These are phyloP conservation scores for Lolium multiflorum DNA, from an alignment of 176 grass and related monocot species.

Conservation along the genomic window DNA sequence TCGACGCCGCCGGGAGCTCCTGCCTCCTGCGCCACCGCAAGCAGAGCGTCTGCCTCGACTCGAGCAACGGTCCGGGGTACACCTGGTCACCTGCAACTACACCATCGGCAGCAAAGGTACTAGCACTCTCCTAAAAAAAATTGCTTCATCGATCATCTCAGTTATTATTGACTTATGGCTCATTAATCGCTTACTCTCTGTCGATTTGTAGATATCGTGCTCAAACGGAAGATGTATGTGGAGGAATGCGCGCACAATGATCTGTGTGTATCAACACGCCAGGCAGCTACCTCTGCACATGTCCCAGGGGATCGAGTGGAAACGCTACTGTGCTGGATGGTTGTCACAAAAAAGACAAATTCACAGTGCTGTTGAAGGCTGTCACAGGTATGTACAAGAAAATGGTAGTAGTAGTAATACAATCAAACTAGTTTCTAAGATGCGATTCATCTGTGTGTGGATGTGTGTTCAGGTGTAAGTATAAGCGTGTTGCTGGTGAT, in stretches of 20 bases:
- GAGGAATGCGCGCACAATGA: constrained; percentile 53
- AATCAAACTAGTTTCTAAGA: not conserved
- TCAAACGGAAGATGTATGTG: constrained; percentile 65
- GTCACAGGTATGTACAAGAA: constrained; percentile 48
- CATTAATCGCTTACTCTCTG: not conserved
- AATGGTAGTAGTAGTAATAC: too few relatives aligned
- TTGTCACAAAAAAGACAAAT: constrained; percentile 59
- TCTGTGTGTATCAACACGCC: constrained; percentile 38
- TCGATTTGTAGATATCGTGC: not conserved
- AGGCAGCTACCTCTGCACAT: constrained; percentile 42
- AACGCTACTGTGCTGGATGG: constrained; percentile 27
- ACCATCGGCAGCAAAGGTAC: constrained; percentile 54
- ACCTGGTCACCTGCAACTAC: constrained; percentile 54
- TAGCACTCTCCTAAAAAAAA: too few relatives aligned
- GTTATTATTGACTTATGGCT: not conserved
- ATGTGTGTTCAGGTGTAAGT: constrained; percentile 43
- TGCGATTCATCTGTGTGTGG: not conserved
- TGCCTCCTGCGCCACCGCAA: constrained; percentile 21
- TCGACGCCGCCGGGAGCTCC: constrained; percentile 35
- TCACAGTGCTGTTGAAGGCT: constrained; percentile 54
- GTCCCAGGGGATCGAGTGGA: constrained; percentile 48
- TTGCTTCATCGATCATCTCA: too few relatives aligned
- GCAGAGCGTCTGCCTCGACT: constrained; percentile 40
- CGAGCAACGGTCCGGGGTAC: constrained; percentile 61
- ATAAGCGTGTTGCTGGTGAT: constrained; percentile 48